Base-by-base conservation (phyloP, 164 flowering plant species). In the Liriodendron chinense region DNA sequence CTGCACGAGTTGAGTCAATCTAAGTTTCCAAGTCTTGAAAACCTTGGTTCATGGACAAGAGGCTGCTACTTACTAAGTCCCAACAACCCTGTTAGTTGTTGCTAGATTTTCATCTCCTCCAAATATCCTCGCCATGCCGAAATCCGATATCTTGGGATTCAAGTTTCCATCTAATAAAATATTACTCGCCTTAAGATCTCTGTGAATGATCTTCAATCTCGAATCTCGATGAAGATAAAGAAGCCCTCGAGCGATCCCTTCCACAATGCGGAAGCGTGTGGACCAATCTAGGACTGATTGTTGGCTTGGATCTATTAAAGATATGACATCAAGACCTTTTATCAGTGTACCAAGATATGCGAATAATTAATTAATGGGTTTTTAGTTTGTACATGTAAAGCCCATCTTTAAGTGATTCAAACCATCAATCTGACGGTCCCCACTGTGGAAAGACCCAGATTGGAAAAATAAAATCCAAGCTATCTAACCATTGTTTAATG, bases 161-260 rank as follows among this genome's bases (percentile, higher is more conserved):
- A 87, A 74, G 4, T 82, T 85, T 0, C 9, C 70, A 73, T 90
- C 92, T n/a, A 90, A 43, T 48, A 89, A 66, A 9, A 88, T 63
- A 57, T 90, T 90, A 82, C 89, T 83, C n/a, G 89, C 81, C 71
- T 88, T 90, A 0, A 90, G 84, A 78, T 90, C 91, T 6, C 90
- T 78, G 53, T 88, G 94, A 12, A 90, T 86, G 4, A 90, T 84
- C 49, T 65, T 76, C 16, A 87, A 74, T 24, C 84, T 75, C 7
- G 91, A 90, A 56, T 89, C 92, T 20, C 84, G 86, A 49, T 90
- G 94, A 61, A 90, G 86, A 68, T 90, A 90, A 18, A 87, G 81
- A 64, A 90, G 47, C n/a, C 92, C 92, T 48, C 86, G 80, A 22
- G 89, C 85, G 43, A 89, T 83, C 12, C 92, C 92, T 25, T 21